phyloP scores from a whole-genome alignment of 1,284 basidiomycete species.

The Peniophora sp. region DNA sequence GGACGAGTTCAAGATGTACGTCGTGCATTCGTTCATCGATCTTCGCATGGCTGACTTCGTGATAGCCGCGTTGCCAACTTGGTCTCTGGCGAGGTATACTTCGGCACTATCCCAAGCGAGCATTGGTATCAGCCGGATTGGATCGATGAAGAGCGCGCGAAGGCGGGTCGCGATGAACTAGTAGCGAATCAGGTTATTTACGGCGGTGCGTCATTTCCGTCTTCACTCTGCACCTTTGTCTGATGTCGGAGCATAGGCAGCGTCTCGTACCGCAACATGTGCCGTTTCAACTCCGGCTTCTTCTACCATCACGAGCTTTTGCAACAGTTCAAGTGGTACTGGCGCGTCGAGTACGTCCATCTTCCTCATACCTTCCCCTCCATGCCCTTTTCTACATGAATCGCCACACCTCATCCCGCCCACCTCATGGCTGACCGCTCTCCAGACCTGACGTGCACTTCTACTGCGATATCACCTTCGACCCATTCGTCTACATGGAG shows the following conservation, averaged over 20 bases:
- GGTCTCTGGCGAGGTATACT: conserved; percentile 29
- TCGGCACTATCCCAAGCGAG: conserved; percentile 38
- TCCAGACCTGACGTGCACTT: conserved; percentile 60
- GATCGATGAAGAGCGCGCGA: conserved; percentile 63
- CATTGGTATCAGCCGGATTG: conserved; percentile 54
- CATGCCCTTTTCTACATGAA: background rate
- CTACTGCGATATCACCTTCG: conserved; percentile 65
- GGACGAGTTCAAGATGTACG: conserved; percentile 58
- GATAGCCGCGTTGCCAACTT: conserved; percentile 32
- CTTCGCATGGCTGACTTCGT: background rate
- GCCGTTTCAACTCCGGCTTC: conserved; percentile 58
- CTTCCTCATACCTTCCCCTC: background rate
- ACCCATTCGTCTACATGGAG: conserved; percentile 74
- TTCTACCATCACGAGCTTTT: conserved; percentile 44
- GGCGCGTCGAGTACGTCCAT: conserved; percentile 49
- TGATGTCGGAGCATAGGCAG: background rate
- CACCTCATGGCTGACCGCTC: background rate
- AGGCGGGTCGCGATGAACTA: conserved; percentile 49
- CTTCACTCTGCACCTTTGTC: background rate
- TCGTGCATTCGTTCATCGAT: background rate
- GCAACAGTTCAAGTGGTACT: conserved; percentile 47
- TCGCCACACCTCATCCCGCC: background rate
- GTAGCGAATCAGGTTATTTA: conserved; percentile 54
- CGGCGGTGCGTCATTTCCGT: conserved; percentile 29
- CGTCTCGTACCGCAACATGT: conserved; percentile 39